These are phyloP conservation scores for Phaffomyces thermotolerans DNA, from an alignment of 805 yeast genomes.

Conservation along the genomic window DNA sequence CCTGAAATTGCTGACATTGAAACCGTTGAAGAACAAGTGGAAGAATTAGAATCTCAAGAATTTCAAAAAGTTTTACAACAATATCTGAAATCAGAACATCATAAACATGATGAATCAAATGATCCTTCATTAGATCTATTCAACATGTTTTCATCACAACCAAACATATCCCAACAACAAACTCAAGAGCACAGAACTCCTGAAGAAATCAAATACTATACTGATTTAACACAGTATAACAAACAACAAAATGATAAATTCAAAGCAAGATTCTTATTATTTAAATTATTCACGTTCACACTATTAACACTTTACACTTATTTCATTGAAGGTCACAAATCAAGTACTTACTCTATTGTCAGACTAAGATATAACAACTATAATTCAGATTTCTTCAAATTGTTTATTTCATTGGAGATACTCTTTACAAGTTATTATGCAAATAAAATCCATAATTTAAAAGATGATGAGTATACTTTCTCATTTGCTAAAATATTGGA, in stretches of 20 bases:
- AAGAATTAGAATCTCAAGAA: constrained; percentile 12
- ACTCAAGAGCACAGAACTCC: background rate
- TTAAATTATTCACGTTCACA: constrained; percentile 7
- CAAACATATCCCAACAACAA: background rate
- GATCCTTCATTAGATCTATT: constrained; percentile 13
- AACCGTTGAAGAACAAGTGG: background rate
- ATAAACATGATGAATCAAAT: constrained; percentile 5
- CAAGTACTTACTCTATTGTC: constrained; percentile 6
- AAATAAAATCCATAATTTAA: constrained; percentile 5
- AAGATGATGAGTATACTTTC: constrained; percentile 19
- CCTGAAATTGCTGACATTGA: constrained; percentile 14
- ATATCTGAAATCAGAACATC: constrained; percentile 11
- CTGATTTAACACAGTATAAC: constrained; percentile 8
- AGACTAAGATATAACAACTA: constrained; percentile 7
- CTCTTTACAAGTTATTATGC: constrained; percentile 15
- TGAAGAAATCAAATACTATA: constrained; percentile 6
- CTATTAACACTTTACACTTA: constrained; percentile 9
- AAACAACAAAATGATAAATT: constrained; percentile 16
- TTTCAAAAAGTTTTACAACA: constrained; percentile 19
- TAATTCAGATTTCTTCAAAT: constrained; percentile 11
- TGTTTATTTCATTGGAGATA: constrained; percentile 15
- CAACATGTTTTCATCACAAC: constrained; percentile 6
- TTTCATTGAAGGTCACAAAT: constrained; percentile 7
- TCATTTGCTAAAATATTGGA: constrained; percentile 16
- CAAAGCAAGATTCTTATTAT: constrained; percentile 18